phyloP scores from a whole-genome alignment of 164 flowering plant genomes.

The Vitis labrusca region DNA sequence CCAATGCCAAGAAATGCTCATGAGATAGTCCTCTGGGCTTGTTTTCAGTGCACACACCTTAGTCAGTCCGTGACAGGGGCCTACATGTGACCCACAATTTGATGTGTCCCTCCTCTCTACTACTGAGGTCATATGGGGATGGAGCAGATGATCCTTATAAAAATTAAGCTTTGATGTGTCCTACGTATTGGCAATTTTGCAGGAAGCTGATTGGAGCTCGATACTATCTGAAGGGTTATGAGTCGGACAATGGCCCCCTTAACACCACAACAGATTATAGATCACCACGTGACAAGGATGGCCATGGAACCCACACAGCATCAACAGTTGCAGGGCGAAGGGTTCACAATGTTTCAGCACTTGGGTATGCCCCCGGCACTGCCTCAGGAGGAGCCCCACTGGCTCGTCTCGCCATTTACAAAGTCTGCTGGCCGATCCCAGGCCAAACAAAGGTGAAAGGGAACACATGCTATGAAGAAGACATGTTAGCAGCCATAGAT shows the following conservation, averaged over 20 bases:
- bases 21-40: too few species aligned
- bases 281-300: constrained; percentile 85
- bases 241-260: constrained; percentile 42
- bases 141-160: too few species aligned
- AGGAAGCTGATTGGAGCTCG: constrained; percentile 92
- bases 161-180: too few species aligned
- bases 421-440: constrained; percentile 84
- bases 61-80: too few species aligned
- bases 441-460: constrained; percentile 35
- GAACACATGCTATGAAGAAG: constrained; percentile 64
- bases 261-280: constrained; percentile 53
- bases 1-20: too few species aligned
- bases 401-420: constrained; percentile 81
- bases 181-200: neutral
- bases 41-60: too few species aligned
- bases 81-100: too few species aligned
- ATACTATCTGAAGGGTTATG: constrained; percentile 72
- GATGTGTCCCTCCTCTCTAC: too few species aligned
- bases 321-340: constrained; percentile 71
- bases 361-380: constrained; percentile 66
- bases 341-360: constrained; percentile 47
- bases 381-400: constrained; percentile 88
- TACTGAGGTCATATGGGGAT: too few species aligned
- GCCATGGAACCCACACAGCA: constrained; percentile 91
- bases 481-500: constrained; percentile 89